Percentiles rank a stretch among this genome's conserved stretches.
Evolutionary conservation across 352 stramenopile genomes (phyloP).

Genomic region (Phytopythium litorale): DNA sequence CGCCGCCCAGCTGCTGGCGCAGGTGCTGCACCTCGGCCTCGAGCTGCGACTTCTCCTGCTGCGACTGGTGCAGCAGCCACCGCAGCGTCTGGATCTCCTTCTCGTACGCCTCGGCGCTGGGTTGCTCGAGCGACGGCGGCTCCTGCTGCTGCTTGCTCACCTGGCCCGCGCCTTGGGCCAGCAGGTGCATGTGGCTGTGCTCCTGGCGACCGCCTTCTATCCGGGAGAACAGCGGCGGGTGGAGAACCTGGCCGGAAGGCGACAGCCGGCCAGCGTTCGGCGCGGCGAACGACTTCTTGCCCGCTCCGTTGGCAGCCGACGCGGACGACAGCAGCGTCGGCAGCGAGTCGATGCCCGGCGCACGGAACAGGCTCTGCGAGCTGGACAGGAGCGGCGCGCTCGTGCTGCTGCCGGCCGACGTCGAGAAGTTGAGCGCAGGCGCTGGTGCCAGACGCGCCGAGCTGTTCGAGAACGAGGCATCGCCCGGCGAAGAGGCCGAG

Average conservation of each 20-base stretch:
- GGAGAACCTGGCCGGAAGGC: conserved; percentile 9
- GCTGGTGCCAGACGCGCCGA: conserved; percentile 19
- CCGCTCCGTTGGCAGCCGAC: conserved; percentile 12
- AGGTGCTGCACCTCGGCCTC: conserved; percentile 66
- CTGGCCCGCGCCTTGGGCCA: conserved; percentile 52
- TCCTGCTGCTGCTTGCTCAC: conserved; percentile 51
- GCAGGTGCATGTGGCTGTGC: conserved; percentile 61
- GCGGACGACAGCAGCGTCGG: conserved; percentile 51
- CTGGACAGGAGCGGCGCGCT: conserved; percentile 24
- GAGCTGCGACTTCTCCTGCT: conserved; percentile 65
- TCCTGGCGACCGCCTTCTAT: conserved; percentile 22
- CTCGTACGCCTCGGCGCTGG: conserved; percentile 54
- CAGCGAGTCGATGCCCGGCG: conserved; percentile 35
- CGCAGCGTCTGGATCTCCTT: conserved; percentile 62
- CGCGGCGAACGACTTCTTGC: conserved; percentile 21
- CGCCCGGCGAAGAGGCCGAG: conserved; percentile 9
- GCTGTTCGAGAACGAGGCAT: neutral
- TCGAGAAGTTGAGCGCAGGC: conserved; percentile 12
- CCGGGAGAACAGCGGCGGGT: conserved; percentile 42
- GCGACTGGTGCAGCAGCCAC: conserved; percentile 65
- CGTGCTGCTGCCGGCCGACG: conserved; percentile 12
- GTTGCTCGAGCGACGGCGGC: conserved; percentile 16
- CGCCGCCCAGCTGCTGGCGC: conserved; percentile 39
- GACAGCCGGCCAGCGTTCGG: conserved; percentile 16
- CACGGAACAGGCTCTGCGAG: conserved; percentile 36